Evolutionary conservation across 2,329 filamentous ascomycete genomes (phyloP).

Genomic region (Raffaelea ambrosiae): DNA sequence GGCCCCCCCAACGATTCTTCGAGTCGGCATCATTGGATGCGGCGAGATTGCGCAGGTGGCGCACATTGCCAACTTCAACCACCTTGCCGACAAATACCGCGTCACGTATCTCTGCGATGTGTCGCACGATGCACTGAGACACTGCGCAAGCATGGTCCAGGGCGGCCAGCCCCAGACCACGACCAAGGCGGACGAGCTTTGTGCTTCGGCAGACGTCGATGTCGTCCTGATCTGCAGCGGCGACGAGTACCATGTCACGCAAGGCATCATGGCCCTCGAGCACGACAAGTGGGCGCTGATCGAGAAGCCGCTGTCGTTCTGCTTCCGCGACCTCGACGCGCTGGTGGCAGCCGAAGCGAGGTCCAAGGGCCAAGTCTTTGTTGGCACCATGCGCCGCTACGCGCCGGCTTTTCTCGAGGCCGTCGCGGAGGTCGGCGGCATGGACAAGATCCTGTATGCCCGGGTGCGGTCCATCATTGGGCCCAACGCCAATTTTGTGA

Average conservation of each 20-base stretch:
- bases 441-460: slow-evolving; percentile 47
- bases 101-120: slow-evolving; percentile 43
- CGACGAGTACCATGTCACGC: slow-evolving; percentile 45
- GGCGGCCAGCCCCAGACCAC: slow-evolving; percentile 20
- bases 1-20: slow-evolving; percentile 10
- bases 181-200: slow-evolving; percentile 30
- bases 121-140: slow-evolving; percentile 23
- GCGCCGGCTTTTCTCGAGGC: slow-evolving; percentile 44
- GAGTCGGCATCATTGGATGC: slow-evolving; percentile 35
- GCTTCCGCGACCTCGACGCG: slow-evolving; percentile 31
- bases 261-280: slow-evolving; percentile 42
- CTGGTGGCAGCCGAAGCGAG: slow-evolving; percentile 40
- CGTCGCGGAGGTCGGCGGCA: slow-evolving; percentile 41
- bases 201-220: slow-evolving; percentile 34
- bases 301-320: slow-evolving; percentile 50
- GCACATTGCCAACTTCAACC: slow-evolving; percentile 41
- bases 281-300: slow-evolving; percentile 48
- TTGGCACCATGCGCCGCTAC: slow-evolving; percentile 55
- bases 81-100: slow-evolving; percentile 33
- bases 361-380: slow-evolving; percentile 39
- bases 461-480: slow-evolving; percentile 39
- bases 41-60: slow-evolving; percentile 42
- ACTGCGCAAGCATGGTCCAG: slow-evolving; percentile 17
- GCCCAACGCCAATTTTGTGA: slow-evolving; percentile 39
- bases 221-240: slow-evolving; percentile 44